Evolutionary conservation across 495 filamentous ascomycete species (phyloP).

Genomic region (Penicillium crystallinum): DNA sequence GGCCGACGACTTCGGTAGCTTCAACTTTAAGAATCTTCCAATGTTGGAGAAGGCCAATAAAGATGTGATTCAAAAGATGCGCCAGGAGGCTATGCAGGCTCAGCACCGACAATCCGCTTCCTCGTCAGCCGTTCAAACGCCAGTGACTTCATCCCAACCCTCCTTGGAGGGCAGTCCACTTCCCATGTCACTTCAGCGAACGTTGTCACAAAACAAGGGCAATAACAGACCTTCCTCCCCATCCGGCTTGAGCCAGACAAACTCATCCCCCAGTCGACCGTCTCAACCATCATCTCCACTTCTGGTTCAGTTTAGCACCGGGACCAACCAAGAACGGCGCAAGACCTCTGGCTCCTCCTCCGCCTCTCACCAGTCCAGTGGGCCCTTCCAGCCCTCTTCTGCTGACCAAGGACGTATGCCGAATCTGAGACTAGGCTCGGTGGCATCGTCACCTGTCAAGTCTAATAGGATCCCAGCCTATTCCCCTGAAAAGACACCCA

Average conservation of each 20-base stretch:
- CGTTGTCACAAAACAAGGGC: conserved; percentile 70
- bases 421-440: conserved; percentile 55
- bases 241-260: conserved; percentile 69
- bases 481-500: conserved; percentile 47
- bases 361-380: conserved; percentile 70
- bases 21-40: conserved; percentile 94
- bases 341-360: conserved; percentile 88
- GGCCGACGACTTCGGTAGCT: conserved; percentile 90
- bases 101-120: conserved; percentile 42
- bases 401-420: conserved; percentile 50
- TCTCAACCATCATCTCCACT: conserved; percentile 95
- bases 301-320: conserved; percentile 85
- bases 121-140: conserved; percentile 28
- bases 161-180: conserved; percentile 83
- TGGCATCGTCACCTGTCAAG: conserved; percentile 76
- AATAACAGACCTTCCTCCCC: conserved; percentile 80
- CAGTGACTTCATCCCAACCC: conserved; percentile 47
- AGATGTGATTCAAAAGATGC: conserved; percentile 92
- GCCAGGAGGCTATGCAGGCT: conserved; percentile 75
- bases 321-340: conserved; percentile 61
- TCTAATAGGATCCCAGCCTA: conserved; percentile 51
- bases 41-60: conserved; percentile 98
- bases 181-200: conserved; percentile 74
- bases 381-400: conserved; percentile 66
- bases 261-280: conserved; percentile 76